A percentile compares a stretch with the other conserved stretches of the same genome.
phyloP scores from a whole-genome alignment of 768 basidiomycete species.

The Russula brevipes region DNA sequence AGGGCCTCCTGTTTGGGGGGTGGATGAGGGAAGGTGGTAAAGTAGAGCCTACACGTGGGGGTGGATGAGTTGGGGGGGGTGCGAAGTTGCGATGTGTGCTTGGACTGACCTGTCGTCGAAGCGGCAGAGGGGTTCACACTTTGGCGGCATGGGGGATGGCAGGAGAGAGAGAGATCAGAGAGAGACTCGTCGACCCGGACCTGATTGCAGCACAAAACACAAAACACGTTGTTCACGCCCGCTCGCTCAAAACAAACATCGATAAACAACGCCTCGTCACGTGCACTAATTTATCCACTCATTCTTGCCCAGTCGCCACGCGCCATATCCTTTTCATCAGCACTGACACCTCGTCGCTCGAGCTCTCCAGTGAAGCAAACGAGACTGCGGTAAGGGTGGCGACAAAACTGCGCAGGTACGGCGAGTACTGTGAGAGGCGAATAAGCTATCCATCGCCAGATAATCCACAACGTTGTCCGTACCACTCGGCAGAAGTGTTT shows the following conservation, averaged over 20 bases:
- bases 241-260: slow-evolving; percentile 9
- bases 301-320: slow-evolving; percentile 58
- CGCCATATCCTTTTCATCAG: slow-evolving; percentile 68
- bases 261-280: slow-evolving; percentile 18
- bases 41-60: slow-evolving; percentile 53
- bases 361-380: slow-evolving; percentile 56
- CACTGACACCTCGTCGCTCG: slow-evolving; percentile 50
- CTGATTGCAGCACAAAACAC: neutral
- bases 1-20: slow-evolving; percentile 59
- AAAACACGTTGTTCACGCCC: slow-evolving; percentile 15
- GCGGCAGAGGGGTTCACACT: slow-evolving; percentile 73
- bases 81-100: neutral
- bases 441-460: slow-evolving; percentile 4
- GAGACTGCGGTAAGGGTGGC: slow-evolving; percentile 67
- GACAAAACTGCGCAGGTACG: slow-evolving; percentile 69
- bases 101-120: slow-evolving; percentile 66
- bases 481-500: slow-evolving; percentile 82
- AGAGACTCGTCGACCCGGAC: too few species aligned
- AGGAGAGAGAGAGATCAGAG: neutral
- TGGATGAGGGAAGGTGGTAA: slow-evolving; percentile 82
- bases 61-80: slow-evolving; percentile 1
- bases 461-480: slow-evolving; percentile 30
- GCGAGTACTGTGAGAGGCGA: slow-evolving; percentile 54
- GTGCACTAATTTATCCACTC: neutral
- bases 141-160: slow-evolving; percentile 33